Conservation (phyloP, 2,329 filamentous ascomycete genomes). For the Lasiodiplodia hormozganensis region DNA sequence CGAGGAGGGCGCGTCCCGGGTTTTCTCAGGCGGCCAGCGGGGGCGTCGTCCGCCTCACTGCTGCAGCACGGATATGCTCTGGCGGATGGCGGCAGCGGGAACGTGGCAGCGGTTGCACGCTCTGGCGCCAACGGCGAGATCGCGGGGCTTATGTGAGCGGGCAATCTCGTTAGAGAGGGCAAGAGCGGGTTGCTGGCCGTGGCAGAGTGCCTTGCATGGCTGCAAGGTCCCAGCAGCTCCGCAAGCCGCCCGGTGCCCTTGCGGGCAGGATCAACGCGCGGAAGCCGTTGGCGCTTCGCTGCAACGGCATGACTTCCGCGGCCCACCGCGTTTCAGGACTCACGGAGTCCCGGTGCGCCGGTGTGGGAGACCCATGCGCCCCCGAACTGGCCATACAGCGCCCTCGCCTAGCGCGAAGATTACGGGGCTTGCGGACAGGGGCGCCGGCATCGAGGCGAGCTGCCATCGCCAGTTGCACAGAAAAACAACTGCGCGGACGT, state of each 20-base stretch:
- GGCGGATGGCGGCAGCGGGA: conserved; percentile 17
- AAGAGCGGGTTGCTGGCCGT: background rate
- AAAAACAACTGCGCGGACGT: background rate
- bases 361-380: conserved; percentile 9
- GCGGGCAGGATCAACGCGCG: conserved; percentile 3
- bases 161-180: background rate
- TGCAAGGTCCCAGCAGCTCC: conserved; percentile 13
- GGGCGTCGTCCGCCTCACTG: conserved; percentile 18
- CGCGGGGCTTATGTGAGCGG: conserved; percentile 23
- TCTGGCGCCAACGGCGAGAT: conserved; percentile 12
- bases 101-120: conserved; percentile 15
- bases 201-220: conserved; percentile 19
- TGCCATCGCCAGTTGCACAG: background rate
- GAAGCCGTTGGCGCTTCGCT: conserved; percentile 4
- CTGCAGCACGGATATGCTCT: conserved; percentile 16
- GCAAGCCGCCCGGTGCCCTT: background rate
- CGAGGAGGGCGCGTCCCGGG: conserved; percentile 3
- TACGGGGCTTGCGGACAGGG: background rate
- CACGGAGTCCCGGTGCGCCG: conserved; percentile 15
- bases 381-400: background rate
- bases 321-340: conserved; percentile 13
- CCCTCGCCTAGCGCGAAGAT: background rate
- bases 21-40: conserved; percentile 7
- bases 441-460: background rate
- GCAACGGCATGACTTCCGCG: conserved; percentile 26